Base-by-base conservation (phyloP, 768 basidiomycete species). In the Lentinula aciculospora region DNA sequence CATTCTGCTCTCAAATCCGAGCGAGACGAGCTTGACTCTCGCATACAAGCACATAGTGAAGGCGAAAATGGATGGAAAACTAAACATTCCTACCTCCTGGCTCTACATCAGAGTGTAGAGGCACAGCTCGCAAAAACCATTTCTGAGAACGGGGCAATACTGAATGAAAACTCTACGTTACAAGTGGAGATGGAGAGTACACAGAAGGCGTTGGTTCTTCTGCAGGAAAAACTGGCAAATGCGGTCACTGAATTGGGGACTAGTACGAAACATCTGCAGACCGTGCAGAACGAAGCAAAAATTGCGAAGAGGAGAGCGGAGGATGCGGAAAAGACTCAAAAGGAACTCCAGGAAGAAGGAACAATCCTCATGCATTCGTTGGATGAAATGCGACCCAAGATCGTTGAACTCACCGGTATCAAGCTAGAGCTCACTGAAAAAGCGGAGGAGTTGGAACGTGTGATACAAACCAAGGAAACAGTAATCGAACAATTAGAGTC, bases 331-430 rank as follows among this genome's bases (percentile, higher is more conserved):
- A 76, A 74, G 63, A 83, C 75, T 3, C 86, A 90, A 64, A 81
- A 82, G 65, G 84, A 82, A 59, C 76, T 94, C 3, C 92, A 92
- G 64, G 72, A 75, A 0, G 92, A 94, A 69, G 90, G 92, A 39
- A 83, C 81, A n/a, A 79, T 76, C 53, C 78, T 94, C 32, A 82
- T 93, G 84, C 82, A 78, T 28, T 85, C 88, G n/a, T 72, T 94
- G 59, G 86, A 93, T 61, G 90, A 93, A 70, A 87, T 93, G 83
- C 81, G 88, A 29, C 82, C 89, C 39, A 93, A 93, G 74, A 84
- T 93, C 61, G 85, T 92, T 21, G 85, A 91, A 66, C 75, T 95
- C 55, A 91, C 88, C 2, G 81, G 84, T 36, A 79, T 76, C 60
- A 90, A 86, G 67, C 71, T 89, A 13, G 82, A 88, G 59, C 76